phyloP scores from a whole-genome alignment of 2,329 filamentous ascomycete genomes.

The Penicillium sp. region DNA sequence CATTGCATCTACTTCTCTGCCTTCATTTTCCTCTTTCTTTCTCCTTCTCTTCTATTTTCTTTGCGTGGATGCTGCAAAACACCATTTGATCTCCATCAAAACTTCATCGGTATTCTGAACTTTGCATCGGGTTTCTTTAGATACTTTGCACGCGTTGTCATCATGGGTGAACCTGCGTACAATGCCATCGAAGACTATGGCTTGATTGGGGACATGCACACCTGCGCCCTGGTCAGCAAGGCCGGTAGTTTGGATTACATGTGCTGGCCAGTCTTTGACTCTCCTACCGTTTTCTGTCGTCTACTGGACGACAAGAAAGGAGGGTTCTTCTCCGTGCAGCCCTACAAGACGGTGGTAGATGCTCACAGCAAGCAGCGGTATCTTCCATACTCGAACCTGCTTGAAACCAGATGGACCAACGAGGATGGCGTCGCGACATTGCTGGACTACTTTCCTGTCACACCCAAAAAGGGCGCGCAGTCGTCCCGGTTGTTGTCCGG shows the following conservation, averaged over 20 bases:
- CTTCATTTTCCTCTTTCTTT: neutral
- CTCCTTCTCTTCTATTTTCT: neutral
- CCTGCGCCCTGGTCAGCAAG: slow-evolving; percentile 71
- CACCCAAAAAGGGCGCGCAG: slow-evolving; percentile 55
- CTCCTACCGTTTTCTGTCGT: slow-evolving; percentile 71
- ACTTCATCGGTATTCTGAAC: neutral
- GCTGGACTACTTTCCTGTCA: slow-evolving; percentile 72
- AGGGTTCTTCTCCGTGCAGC: slow-evolving; percentile 65
- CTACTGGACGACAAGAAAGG: slow-evolving; percentile 72
- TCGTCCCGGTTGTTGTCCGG: slow-evolving; percentile 30
- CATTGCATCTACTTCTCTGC: neutral
- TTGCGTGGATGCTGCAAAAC: neutral
- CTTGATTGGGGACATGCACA: slow-evolving; percentile 77
- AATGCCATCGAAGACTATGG: slow-evolving; percentile 69
- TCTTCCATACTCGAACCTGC: slow-evolving; percentile 69
- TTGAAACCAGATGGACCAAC: slow-evolving; percentile 74
- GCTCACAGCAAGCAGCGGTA: slow-evolving; percentile 75
- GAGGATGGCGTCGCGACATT: slow-evolving; percentile 72
- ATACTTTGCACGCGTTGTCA: neutral
- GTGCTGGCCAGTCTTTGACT: slow-evolving; percentile 81
- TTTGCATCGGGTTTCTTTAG: neutral
- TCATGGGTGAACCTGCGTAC: slow-evolving; percentile 21
- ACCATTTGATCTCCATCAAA: neutral
- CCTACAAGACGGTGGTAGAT: slow-evolving; percentile 47
- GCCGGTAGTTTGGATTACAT: slow-evolving; percentile 73